Evolutionary conservation across 352 stramenopile species (phyloP).

Genomic region (Plasmopara muralis): DNA sequence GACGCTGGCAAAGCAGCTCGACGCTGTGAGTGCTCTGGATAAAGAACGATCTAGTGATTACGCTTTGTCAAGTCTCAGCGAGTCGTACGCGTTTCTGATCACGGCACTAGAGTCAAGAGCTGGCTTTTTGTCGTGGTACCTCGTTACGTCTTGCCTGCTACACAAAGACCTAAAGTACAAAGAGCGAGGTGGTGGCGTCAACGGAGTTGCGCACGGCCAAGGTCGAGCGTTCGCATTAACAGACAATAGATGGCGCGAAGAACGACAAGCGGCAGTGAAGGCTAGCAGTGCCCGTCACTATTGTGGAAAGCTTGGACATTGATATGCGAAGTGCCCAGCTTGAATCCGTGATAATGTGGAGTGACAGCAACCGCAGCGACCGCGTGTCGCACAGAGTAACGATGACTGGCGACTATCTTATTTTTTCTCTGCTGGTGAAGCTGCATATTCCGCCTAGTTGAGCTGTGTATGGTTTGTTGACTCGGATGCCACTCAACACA

Average conservation of each 20-base stretch:
- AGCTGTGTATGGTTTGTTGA: too few species aligned
- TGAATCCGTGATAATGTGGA: too few species aligned
- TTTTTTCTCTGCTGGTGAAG: too few species aligned
- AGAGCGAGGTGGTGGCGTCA: neutral
- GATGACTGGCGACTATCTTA: too few species aligned
- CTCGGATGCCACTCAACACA: too few species aligned
- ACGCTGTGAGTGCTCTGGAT: neutral
- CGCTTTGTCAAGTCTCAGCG: neutral
- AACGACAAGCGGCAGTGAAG: neutral
- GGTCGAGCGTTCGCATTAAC: neutral
- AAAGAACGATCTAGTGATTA: neutral
- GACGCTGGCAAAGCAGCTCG: too few species aligned
- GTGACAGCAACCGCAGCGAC: too few species aligned
- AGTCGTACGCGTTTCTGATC: neutral
- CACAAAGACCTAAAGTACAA: neutral
- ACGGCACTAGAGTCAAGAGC: neutral
- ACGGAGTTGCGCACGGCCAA: neutral
- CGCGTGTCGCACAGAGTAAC: too few species aligned
- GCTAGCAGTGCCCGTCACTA: neutral
- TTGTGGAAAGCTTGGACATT: neutral
- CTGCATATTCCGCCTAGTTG: too few species aligned
- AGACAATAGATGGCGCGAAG: neutral
- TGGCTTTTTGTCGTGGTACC: neutral
- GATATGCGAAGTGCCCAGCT: neutral
- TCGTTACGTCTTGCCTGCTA: neutral